Conservation (phyloP, 495 filamentous ascomycete genomes). For the Alectoria sarmentosa region DNA sequence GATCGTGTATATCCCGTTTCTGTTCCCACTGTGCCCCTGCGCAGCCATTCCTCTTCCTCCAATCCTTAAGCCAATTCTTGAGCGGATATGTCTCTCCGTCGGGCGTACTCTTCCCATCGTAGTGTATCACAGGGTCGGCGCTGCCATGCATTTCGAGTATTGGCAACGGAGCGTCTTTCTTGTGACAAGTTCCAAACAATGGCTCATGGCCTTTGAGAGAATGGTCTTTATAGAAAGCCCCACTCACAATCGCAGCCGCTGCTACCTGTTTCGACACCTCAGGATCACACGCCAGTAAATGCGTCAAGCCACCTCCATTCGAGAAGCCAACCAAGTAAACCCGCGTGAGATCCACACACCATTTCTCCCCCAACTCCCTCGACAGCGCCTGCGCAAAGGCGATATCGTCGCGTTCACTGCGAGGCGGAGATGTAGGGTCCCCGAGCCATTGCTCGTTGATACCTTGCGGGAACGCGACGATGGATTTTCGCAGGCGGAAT, state of each 20-base stretch:
- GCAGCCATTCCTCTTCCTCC: slow-evolving; percentile 6
- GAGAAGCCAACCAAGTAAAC: slow-evolving; percentile 3
- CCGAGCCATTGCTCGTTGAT: slow-evolving; percentile 2
- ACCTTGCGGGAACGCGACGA: slow-evolving; percentile 2
- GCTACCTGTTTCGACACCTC: background rate
- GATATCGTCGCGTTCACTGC: slow-evolving; percentile 1
- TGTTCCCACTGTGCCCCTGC: background rate
- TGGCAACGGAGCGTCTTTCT: background rate
- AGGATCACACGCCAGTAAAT: slow-evolving; percentile 2
- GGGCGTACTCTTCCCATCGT: slow-evolving; percentile 7
- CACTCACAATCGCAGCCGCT: slow-evolving; percentile 1
- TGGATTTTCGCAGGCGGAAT: background rate
- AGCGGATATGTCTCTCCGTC: slow-evolving; percentile 10
- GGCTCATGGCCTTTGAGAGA: background rate
- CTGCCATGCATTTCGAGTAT: slow-evolving; percentile 8
- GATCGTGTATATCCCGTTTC: slow-evolving; percentile 1
- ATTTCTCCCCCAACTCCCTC: background rate
- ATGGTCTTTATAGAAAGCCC: slow-evolving; percentile 7
- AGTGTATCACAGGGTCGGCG: slow-evolving; percentile 1
- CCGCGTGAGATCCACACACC: background rate
- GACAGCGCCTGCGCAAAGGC: background rate
- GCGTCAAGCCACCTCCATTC: slow-evolving; percentile 1
- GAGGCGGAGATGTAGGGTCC: background rate
- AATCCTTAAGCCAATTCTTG: slow-evolving; percentile 2
- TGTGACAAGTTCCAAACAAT: background rate